Percentiles rank a stretch among this genome's conserved stretches.
phyloP scores from a whole-genome alignment of 495 filamentous ascomycete genomes.

The Lasiosphaeria hispida region DNA sequence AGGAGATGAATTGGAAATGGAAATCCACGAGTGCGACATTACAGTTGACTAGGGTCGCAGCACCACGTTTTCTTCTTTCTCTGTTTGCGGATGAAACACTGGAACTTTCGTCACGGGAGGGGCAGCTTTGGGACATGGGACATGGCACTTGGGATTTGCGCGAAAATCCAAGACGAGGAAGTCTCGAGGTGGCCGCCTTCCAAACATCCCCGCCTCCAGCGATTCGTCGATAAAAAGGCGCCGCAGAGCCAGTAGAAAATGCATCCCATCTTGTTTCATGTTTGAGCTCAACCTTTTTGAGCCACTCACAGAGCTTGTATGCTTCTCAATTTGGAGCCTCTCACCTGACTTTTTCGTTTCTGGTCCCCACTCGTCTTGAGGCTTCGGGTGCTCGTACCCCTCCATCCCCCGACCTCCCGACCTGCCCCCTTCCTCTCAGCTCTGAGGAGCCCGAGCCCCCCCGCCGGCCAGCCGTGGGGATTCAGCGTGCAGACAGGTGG shows the following conservation, averaged over 20 bases:
- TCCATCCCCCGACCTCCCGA: no score
- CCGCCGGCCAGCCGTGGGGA: no score
- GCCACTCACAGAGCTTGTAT: conserved; percentile 21
- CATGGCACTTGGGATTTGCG: background rate
- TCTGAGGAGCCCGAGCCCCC: no score
- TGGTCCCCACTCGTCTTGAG: no score
- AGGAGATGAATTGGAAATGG: conserved; percentile 24
- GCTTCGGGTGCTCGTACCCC: no score
- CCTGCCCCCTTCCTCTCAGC: no score
- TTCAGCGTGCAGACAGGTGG: no score
- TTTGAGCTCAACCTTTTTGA: conserved; percentile 1
- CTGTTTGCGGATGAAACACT: background rate
- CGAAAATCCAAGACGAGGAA: background rate
- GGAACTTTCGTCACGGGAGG: conserved; percentile 6
- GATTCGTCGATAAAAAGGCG: conserved; percentile 22
- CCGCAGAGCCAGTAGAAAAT: conserved; percentile 16
- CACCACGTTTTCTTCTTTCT: background rate
- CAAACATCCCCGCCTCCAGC: background rate
- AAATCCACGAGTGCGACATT: conserved; percentile 22
- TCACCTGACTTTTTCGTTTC: no score
- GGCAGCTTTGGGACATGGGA: background rate
- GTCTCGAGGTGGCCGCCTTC: conserved; percentile 4
- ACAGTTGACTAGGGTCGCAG: conserved; percentile 21
- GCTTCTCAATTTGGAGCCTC: background rate
- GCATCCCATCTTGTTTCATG: background rate